Conservation (phyloP, 2,329 filamentous ascomycete species). For the Calonectria hawksworthii region DNA sequence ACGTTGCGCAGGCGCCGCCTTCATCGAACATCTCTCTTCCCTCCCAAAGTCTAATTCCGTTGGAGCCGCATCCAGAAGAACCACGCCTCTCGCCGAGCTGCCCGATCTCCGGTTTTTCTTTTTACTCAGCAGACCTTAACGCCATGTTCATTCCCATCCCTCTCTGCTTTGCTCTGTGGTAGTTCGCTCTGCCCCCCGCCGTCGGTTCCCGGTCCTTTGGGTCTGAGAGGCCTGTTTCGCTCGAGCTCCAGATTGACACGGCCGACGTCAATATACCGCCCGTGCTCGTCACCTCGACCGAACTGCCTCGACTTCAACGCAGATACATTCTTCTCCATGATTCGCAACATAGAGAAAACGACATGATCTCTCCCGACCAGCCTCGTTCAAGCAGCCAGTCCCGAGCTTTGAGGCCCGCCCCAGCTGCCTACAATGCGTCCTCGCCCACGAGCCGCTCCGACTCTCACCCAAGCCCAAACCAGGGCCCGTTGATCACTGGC, state of each 20-base stretch:
- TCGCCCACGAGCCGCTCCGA: conserved; percentile 34
- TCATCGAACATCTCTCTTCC: conserved; percentile 12
- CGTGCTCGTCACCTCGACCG: not conserved
- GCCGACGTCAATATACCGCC: not conserved
- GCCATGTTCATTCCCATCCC: conserved; percentile 40
- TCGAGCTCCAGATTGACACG: conserved; percentile 5
- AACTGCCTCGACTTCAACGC: conserved; percentile 1
- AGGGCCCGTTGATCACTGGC: conserved; percentile 31
- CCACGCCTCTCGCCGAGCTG: conserved; percentile 37
- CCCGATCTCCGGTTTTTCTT: conserved; percentile 22
- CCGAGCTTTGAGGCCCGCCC: conserved; percentile 44
- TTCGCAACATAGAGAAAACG: conserved; percentile 45
- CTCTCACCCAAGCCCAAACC: conserved; percentile 32
- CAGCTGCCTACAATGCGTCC: conserved; percentile 40
- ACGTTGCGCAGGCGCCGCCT: conserved; percentile 5
- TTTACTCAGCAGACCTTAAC: conserved; percentile 34
- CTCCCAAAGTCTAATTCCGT: conserved; percentile 38
- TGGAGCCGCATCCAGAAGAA: conserved; percentile 40
- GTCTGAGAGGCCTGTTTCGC: conserved; percentile 6
- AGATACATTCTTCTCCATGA: conserved; percentile 35
- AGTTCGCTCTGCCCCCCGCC: conserved; percentile 6
- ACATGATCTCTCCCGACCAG: conserved; percentile 51
- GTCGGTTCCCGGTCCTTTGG: not conserved
- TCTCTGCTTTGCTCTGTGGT: conserved; percentile 24
- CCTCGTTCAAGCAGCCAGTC: conserved; percentile 47